These are phyloP conservation scores for Candida wancherniae DNA, from an alignment of 805 yeast species.

Conservation along the genomic window DNA sequence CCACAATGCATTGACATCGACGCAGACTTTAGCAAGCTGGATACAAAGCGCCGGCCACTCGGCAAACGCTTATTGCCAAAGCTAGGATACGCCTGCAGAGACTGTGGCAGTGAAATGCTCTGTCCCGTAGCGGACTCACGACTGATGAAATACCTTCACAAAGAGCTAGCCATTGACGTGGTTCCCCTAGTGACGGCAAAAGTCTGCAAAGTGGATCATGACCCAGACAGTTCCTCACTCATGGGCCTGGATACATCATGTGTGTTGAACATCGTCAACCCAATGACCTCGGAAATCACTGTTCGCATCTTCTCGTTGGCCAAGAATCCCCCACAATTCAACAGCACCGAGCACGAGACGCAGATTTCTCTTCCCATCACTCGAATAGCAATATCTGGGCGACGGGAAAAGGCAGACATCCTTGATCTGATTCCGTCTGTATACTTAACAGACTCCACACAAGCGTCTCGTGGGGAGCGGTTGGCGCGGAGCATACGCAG, in stretches of 20 bases:
- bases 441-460: conserved; percentile 25
- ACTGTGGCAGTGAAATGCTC: conserved; percentile 25
- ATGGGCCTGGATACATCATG: conserved; percentile 17
- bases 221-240: neutral
- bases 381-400: conserved; percentile 19
- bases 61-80: conserved; percentile 25
- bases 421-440: conserved; percentile 34
- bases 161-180: conserved; percentile 32
- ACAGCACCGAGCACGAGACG: conserved; percentile 3
- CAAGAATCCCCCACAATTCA: conserved; percentile 14
- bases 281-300: conserved; percentile 19
- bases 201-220: neutral
- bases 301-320: conserved; percentile 24
- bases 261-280: conserved; percentile 30
- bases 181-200: conserved; percentile 25
- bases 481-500: conserved; percentile 21
- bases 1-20: conserved; percentile 9
- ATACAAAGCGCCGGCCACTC: conserved; percentile 15
- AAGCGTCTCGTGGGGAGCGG: conserved; percentile 28
- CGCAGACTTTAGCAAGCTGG: conserved; percentile 3
- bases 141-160: conserved; percentile 26
- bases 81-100: conserved; percentile 22
- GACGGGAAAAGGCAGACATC: conserved; percentile 16
- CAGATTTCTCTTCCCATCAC: conserved; percentile 23
- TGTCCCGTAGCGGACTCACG: conserved; percentile 24